Evolutionary conservation across 2,329 filamentous ascomycete species (phyloP).

Genomic region (Kalaharituber pfeilii): DNA sequence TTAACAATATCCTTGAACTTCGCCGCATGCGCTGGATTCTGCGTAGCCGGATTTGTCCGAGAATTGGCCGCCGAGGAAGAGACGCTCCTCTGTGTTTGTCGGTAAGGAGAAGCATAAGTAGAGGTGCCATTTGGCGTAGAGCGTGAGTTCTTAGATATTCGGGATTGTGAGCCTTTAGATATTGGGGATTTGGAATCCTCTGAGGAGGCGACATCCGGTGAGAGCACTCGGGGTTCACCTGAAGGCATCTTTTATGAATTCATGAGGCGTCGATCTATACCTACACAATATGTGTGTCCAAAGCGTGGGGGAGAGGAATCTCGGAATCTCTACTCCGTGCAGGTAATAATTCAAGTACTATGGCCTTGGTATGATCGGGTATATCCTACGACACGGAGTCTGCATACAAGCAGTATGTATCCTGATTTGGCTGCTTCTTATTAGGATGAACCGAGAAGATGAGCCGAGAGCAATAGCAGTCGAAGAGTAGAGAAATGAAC

Average conservation of each 20-base stretch:
- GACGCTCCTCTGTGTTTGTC: conserved; percentile 13
- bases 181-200: background rate
- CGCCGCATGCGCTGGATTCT: conserved; percentile 9
- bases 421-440: too few species aligned
- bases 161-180: background rate
- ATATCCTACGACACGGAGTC: too few species aligned
- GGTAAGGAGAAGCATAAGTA: conserved; percentile 18
- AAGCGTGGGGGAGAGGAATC: too few species aligned
- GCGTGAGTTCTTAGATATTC: background rate
- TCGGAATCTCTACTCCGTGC: too few species aligned
- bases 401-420: too few species aligned
- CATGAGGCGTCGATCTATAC: conserved; percentile 13
- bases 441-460: too few species aligned
- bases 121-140: background rate
- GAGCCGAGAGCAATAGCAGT: too few species aligned
- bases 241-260: conserved; percentile 11
- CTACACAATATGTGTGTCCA: too few species aligned
- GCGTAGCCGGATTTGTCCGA: background rate
- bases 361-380: too few species aligned
- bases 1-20: conserved; percentile 20
- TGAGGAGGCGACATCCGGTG: background rate
- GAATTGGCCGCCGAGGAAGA: conserved; percentile 10
- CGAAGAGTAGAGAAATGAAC: too few species aligned
- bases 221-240: conserved; percentile 10
- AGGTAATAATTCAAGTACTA: too few species aligned